Evolutionary conservation across 192 early-diverging fungal species (phyloP).

Genomic region (Linnemannia exigua): DNA sequence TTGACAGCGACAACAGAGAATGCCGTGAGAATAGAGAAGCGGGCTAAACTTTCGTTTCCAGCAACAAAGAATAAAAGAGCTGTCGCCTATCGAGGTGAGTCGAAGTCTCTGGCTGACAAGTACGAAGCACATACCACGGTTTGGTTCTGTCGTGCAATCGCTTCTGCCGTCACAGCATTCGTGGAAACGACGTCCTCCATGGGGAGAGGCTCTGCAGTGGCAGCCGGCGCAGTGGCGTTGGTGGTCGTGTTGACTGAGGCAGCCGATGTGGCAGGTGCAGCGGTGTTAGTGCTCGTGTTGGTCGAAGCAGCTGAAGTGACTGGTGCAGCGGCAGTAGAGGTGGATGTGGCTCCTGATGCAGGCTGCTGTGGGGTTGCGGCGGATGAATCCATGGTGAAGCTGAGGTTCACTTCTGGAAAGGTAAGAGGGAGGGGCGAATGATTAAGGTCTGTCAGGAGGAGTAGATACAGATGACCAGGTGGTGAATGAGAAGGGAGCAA

Average conservation of each 20-base stretch:
- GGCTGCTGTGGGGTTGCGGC: slow-evolving; percentile 7
- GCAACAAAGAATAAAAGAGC: background rate
- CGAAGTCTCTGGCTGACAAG: background rate
- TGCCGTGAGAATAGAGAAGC: background rate
- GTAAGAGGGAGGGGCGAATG: background rate
- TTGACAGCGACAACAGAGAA: background rate
- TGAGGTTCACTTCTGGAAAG: background rate
- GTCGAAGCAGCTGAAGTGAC: background rate
- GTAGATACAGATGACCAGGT: background rate
- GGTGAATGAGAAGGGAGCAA: background rate
- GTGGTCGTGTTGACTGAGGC: background rate
- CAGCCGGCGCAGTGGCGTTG: background rate
- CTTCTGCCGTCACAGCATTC: slow-evolving; percentile 51
- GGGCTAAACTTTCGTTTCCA: background rate
- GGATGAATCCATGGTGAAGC: slow-evolving; percentile 13
- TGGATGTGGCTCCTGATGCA: background rate
- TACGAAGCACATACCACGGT: slow-evolving; percentile 32
- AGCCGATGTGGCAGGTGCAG: background rate
- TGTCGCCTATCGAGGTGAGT: background rate
- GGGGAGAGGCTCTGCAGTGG: slow-evolving; percentile 16
- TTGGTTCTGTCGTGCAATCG: slow-evolving; percentile 52
- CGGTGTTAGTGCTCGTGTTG: background rate
- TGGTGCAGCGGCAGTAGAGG: background rate
- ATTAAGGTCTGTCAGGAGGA: no score
- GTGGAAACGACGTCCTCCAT: slow-evolving; percentile 56